phyloP scores from a whole-genome alignment of 2,329 filamentous ascomycete species.

The Scedosporium aurantiacum region DNA sequence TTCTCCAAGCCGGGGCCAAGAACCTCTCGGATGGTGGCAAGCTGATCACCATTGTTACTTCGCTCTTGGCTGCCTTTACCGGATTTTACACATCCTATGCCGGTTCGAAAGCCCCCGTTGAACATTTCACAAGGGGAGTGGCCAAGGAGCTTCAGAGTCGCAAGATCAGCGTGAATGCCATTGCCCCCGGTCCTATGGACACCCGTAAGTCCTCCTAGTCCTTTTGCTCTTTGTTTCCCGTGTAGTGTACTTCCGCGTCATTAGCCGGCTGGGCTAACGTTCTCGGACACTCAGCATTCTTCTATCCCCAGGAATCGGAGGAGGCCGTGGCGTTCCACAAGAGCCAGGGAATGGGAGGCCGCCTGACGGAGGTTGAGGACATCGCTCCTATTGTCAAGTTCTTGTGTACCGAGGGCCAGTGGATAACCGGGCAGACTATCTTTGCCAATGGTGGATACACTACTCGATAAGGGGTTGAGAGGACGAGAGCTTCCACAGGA shows the following conservation, averaged over 20 bases:
- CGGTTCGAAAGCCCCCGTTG: conserved; percentile 28
- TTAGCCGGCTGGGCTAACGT: not conserved
- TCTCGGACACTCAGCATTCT: conserved; percentile 23
- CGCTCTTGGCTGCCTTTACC: conserved; percentile 33
- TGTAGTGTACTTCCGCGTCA: not conserved
- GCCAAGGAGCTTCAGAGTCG: conserved; percentile 22
- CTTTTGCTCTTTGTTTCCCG: not conserved
- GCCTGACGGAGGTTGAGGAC: conserved; percentile 29
- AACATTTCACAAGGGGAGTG: conserved; percentile 25
- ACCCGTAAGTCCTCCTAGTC: conserved; percentile 21
- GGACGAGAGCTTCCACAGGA: too few species aligned
- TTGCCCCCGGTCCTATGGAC: conserved; percentile 27
- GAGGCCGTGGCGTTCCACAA: conserved; percentile 33
- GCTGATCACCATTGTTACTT: conserved; percentile 33
- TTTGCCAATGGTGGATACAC: conserved; percentile 38
- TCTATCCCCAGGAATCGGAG: conserved; percentile 29
- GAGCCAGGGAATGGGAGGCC: conserved; percentile 27
- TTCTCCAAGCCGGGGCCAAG: conserved; percentile 29
- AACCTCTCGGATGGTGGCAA: conserved; percentile 33
- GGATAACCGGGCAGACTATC: conserved; percentile 35
- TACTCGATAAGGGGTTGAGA: conserved; percentile 20
- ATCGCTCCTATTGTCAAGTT: conserved; percentile 34
- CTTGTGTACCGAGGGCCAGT: conserved; percentile 29
- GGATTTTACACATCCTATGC: conserved; percentile 33
- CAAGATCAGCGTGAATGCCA: conserved; percentile 22